Evolutionary conservation across 768 basidiomycete species (phyloP).

Genomic region (Inosperma sp.): DNA sequence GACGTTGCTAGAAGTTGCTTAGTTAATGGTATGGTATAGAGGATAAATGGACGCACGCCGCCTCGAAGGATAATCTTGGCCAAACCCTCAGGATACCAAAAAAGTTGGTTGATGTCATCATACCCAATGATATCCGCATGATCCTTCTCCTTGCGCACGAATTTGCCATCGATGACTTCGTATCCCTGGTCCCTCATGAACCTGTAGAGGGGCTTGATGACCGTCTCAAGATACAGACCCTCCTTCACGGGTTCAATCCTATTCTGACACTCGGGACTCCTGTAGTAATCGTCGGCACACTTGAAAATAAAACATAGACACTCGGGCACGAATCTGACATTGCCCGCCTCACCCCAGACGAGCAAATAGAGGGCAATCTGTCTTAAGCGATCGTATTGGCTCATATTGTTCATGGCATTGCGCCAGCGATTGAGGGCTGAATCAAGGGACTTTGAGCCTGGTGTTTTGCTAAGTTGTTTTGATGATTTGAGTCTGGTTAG

Average conservation of each 20-base stretch:
- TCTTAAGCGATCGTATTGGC: constrained; percentile 94
- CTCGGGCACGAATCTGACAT: constrained; percentile 95
- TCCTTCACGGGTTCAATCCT: constrained; percentile 89
- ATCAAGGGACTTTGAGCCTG: constrained; percentile 77
- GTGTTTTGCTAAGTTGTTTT: constrained; percentile 41
- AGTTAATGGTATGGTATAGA: constrained; percentile 2
- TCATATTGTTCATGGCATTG: constrained; percentile 99
- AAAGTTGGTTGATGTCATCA: constrained; percentile 98
- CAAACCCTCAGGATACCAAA: constrained; percentile 99
- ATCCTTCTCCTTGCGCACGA: constrained; percentile 89
- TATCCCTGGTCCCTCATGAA: constrained; percentile 98
- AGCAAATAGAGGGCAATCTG: constrained; percentile 95
- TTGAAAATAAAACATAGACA: constrained; percentile 99
- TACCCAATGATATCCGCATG: constrained; percentile 98
- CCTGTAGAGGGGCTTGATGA: constrained; percentile 92
- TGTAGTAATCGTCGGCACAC: constrained; percentile 99
- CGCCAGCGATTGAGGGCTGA: constrained; percentile 93
- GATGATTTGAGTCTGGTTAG: constrained; percentile 84
- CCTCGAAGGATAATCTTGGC: constrained; percentile 87
- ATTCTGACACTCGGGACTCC: constrained; percentile 96
- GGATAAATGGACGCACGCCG: constrained; percentile 50
- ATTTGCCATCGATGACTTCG: constrained; percentile 92
- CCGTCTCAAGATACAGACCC: constrained; percentile 84
- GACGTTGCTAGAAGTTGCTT: constrained; percentile 57
- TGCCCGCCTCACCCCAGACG: constrained; percentile 98